Evolutionary conservation across 352 stramenopile species (phyloP).

Genomic region (Plasmopara viticola): DNA sequence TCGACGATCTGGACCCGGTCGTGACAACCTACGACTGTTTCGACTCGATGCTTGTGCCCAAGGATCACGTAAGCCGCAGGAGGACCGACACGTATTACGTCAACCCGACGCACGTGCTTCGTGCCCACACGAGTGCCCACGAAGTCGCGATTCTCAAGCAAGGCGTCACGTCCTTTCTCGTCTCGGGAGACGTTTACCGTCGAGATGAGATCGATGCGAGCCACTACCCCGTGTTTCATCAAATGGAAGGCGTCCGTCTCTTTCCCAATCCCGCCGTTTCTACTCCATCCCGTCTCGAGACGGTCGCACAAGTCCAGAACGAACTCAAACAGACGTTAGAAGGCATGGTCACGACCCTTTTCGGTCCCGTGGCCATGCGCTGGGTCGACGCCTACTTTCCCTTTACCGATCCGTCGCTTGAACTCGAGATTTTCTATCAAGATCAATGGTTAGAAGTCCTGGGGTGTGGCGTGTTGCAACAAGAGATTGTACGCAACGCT

Average conservation of each 20-base stretch:
- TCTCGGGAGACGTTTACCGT: slow-evolving; percentile 95
- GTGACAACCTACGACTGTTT: slow-evolving; percentile 88
- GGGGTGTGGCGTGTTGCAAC: slow-evolving; percentile 95
- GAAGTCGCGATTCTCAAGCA: slow-evolving; percentile 89
- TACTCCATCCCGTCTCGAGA: slow-evolving; percentile 54
- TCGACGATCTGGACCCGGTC: slow-evolving; percentile 83
- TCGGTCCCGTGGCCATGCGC: slow-evolving; percentile 91
- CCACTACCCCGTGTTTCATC: slow-evolving; percentile 99
- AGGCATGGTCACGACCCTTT: slow-evolving; percentile 90
- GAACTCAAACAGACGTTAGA: slow-evolving; percentile 95
- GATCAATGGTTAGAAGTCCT: slow-evolving; percentile 99
- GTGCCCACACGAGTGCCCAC: slow-evolving; percentile 90
- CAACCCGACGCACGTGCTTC: slow-evolving; percentile 70
- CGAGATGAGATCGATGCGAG: slow-evolving; percentile 98
- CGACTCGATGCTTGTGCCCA: slow-evolving; percentile 88
- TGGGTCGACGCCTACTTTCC: slow-evolving; percentile 99
- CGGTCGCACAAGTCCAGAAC: slow-evolving; percentile 76
- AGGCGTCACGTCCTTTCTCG: slow-evolving; percentile 87
- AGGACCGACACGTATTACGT: slow-evolving; percentile 90
- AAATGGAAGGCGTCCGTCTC: slow-evolving; percentile 97
- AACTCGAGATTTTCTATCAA: slow-evolving; percentile 98
- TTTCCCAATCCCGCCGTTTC: slow-evolving; percentile 76
- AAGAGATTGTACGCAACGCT: slow-evolving; percentile 90
- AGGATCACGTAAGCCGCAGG: slow-evolving; percentile 84
- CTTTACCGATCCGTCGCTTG: slow-evolving; percentile 97